Base-by-base conservation (phyloP, 495 filamentous ascomycete species). In the Polyplosphaeria fusca region DNA sequence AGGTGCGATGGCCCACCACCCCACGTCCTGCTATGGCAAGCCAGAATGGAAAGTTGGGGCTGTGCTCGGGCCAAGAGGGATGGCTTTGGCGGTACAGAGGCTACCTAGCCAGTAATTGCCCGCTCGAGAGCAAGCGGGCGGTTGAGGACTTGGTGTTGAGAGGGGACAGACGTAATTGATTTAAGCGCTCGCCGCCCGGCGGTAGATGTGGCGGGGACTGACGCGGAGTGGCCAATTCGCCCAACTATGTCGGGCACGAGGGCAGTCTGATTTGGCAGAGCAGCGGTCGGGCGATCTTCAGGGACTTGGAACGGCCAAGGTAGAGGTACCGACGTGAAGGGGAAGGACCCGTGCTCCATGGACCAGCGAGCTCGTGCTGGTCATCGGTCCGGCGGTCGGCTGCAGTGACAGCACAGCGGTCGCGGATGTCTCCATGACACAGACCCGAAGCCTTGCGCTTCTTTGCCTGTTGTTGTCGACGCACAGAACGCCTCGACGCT, bases 181-280 rank as follows among this genome's bases (percentile, higher is more conserved):
- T 26, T 19, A 13, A n/a, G 30, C 9, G 5, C 14, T 49, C 47
- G 27, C 47, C 27, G 39, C 39, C 39, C 39, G 19, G 39, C 39
- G 39, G 39, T 18, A 42, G 19, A 42, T 42, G 5, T 7, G 19
- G 39, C 39, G 19, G 30, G 7, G 30, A 35, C 14, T 35, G 44
- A 3, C 22, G 27, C 23, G 47, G 47, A 49, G 47, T 49, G 47
- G 47, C 30, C 47, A 49, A 49, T 22, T 38, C n/a, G 22, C 27
- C 47, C 35, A 49, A 25, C 44, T 20, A 14, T 11, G 44, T 27
- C 44, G 44, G 4, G 44, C 44, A 5, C 44, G 25, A 26, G n/a
- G 44, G 44, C 44, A 7, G 44, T 7, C 22, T 26, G 44, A 27
- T 4, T n/a, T 18, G 26, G n/a, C 7, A 7, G 22, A 4, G 4